Evolutionary conservation across 2,329 filamentous ascomycete species (phyloP).

Genomic region (Diaporthe citri): DNA sequence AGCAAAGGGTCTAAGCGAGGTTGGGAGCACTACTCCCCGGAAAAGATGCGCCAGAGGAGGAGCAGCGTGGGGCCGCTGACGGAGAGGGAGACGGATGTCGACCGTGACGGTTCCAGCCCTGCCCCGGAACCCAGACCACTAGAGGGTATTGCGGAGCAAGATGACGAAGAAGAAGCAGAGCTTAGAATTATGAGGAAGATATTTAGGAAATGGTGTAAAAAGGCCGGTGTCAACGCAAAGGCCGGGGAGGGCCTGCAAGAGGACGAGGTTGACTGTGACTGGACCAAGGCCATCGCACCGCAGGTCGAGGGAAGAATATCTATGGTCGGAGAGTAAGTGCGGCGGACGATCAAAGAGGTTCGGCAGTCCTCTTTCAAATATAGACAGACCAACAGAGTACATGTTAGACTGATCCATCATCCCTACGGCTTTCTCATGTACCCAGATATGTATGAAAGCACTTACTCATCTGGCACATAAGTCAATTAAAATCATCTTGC

Average conservation of each 20-base stretch:
- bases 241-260: slow-evolving; percentile 68
- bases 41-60: slow-evolving; percentile 52
- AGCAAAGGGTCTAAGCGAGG: slow-evolving; percentile 40
- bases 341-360: not conserved
- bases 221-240: slow-evolving; percentile 71
- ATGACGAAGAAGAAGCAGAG: slow-evolving; percentile 61
- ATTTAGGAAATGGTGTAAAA: slow-evolving; percentile 78
- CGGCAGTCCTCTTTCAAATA: not conserved
- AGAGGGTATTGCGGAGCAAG: slow-evolving; percentile 49
- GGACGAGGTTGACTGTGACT: slow-evolving; percentile 73
- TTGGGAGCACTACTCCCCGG: slow-evolving; percentile 55
- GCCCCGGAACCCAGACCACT: slow-evolving; percentile 42
- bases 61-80: slow-evolving; percentile 53
- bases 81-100: slow-evolving; percentile 48
- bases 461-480: not conserved
- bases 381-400: not conserved
- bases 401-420: not conserved
- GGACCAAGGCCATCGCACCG: slow-evolving; percentile 86
- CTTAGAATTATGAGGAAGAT: slow-evolving; percentile 76
- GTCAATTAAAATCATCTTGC: not conserved
- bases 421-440: not conserved
- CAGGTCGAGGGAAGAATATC: slow-evolving; percentile 81
- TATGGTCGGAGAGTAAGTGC: slow-evolving; percentile 50
- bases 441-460: not conserved
- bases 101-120: slow-evolving; percentile 46